Base-by-base conservation (phyloP, 2,329 filamentous ascomycete species). In the Penicillium sp. region DNA sequence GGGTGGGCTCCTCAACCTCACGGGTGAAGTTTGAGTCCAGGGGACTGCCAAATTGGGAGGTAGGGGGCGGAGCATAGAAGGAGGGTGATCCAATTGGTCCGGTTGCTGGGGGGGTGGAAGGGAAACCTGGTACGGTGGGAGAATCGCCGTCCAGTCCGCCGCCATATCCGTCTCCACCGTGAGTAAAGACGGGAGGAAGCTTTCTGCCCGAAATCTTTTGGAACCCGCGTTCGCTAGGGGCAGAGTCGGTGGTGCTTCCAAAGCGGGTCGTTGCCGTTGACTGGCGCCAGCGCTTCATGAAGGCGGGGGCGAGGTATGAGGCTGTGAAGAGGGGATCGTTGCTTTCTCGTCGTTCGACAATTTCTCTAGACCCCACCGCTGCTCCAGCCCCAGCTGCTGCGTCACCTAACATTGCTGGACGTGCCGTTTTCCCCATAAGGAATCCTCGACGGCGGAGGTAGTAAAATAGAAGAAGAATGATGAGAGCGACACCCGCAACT, bases 401-500 rank as follows among this genome's bases (percentile, higher is more conserved):
- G 41, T 69, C 68, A 11, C 60, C 62, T 10, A 67, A 60, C 7
- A 70, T 67, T 31, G 74, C 61, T 19, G 62, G 63, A 36, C 66
- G 58, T 41, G 49, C 54, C 40, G 46, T 65, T 16, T 59, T 64
- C 8, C 58, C 60, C 29, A 67, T 50, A 15, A 58, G 73, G 60
- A 79, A 79, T 53, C 82, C 83, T 65, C 82, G 80, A 57, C 78
- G 76, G 46, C 84, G 72, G 53, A 85, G 70, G 25, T 67, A 50
- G 23, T 71, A 66, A 9, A 71, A 55, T 4, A 72, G 55, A 36
- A 69, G 54, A 5, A 72, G 41, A 33, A 85, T 70, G 51, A 87
- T 68, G 11, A 84, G 68, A 33, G 82, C 72, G 13, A 83, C 80
- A 34, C 84, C 85, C 34, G 84, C 83, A 49, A 86, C 77, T 45